Percentiles rank a stretch among this genome's conserved stretches.
These are phyloP conservation scores for Mycogone perniciosa DNA, from an alignment of 2,329 filamentous ascomycete genomes.

Conservation along the genomic window DNA sequence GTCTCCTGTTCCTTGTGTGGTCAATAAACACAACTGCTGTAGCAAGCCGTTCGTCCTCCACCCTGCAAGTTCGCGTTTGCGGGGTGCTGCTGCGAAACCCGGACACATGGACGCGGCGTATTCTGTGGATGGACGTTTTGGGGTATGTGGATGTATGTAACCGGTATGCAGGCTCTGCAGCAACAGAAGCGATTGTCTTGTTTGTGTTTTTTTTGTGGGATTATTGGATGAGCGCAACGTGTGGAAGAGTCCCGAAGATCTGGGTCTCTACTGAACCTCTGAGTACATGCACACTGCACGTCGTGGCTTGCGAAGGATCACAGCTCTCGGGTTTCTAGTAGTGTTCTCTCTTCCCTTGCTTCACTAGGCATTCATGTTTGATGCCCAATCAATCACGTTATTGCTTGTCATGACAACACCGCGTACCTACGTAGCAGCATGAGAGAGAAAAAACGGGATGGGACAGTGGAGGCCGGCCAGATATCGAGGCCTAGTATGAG, in stretches of 20 bases:
- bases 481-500: conserved; percentile 13
- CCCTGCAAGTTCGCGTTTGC: conserved; percentile 10
- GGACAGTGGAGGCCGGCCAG: conserved; percentile 8
- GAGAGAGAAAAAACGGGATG: no score
- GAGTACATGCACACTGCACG: no score
- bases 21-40: background rate
- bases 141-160: background rate
- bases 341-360: background rate
- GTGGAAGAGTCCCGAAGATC: background rate
- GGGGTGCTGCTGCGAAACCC: conserved; percentile 8
- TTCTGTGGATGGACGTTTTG: background rate
- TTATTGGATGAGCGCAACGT: background rate
- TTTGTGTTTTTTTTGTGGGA: background rate
- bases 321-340: no score
- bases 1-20: conserved; percentile 1
- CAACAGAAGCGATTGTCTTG: background rate
- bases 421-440: no score
- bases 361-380: background rate
- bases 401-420: background rate
- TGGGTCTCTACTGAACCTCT: no score
- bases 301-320: no score
- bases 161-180: background rate
- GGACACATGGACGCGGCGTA: conserved; percentile 2
- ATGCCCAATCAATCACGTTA: background rate
- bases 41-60: conserved; percentile 1